Conservation (phyloP, 495 filamentous ascomycete genomes). For the Aspergillus asperescens region DNA sequence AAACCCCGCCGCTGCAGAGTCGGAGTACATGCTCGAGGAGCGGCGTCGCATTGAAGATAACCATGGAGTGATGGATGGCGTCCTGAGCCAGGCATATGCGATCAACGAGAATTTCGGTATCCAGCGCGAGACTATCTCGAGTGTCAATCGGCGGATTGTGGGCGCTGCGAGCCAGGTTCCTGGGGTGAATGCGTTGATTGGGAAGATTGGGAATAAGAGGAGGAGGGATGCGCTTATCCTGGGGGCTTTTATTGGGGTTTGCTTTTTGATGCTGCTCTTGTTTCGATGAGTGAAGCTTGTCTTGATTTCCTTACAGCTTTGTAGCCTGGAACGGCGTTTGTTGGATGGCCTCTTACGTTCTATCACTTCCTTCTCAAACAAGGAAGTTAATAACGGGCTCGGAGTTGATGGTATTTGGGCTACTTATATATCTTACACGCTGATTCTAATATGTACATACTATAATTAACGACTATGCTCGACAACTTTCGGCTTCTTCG, state of each 20-base stretch:
- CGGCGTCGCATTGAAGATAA: slow-evolving; percentile 76
- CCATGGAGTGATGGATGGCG: slow-evolving; percentile 80
- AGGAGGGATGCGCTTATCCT: slow-evolving; percentile 92
- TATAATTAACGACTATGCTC: slow-evolving; percentile 13
- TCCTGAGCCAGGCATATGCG: slow-evolving; percentile 94
- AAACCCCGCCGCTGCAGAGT: slow-evolving; percentile 76
- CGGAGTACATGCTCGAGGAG: slow-evolving; percentile 96
- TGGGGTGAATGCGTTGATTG: slow-evolving; percentile 88
- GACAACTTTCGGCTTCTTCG: slow-evolving; percentile 21
- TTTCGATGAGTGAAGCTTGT: slow-evolving; percentile 52
- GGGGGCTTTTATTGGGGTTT: slow-evolving; percentile 82
- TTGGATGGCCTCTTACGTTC: slow-evolving; percentile 6
- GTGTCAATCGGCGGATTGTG: slow-evolving; percentile 83
- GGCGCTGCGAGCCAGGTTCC: slow-evolving; percentile 84
- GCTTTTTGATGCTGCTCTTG: slow-evolving; percentile 80
- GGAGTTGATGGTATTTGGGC: slow-evolving; percentile 8
- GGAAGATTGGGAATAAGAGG: slow-evolving; percentile 91
- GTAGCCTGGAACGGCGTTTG: slow-evolving; percentile 10
- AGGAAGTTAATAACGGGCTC: slow-evolving; percentile 9
- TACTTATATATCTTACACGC: slow-evolving; percentile 14
- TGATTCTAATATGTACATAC: slow-evolving; percentile 20
- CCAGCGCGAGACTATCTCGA: slow-evolving; percentile 80
- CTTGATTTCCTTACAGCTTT: background rate
- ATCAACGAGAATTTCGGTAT: slow-evolving; percentile 86
- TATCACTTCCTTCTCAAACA: slow-evolving; percentile 10